phyloP scores from a whole-genome alignment of 768 basidiomycete species.

The Boletus rubropictus region DNA sequence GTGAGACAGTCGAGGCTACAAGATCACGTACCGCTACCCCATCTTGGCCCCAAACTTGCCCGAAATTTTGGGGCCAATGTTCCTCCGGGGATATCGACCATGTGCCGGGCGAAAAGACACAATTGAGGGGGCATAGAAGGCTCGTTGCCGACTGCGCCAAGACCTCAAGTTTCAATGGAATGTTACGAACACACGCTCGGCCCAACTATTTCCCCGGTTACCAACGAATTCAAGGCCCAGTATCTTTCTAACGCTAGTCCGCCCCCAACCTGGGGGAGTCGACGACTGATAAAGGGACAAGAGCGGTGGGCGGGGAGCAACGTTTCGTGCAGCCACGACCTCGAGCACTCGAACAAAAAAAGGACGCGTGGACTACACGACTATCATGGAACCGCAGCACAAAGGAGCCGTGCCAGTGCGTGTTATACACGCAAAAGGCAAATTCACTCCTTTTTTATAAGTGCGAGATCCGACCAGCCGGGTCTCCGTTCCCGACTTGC shows the following conservation, averaged over 20 bases:
- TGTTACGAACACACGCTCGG: background rate
- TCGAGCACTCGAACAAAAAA: background rate
- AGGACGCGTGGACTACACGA: constrained; percentile 45
- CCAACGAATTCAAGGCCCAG: background rate
- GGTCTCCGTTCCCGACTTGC: constrained; percentile 65
- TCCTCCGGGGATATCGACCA: constrained; percentile 6
- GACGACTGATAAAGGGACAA: background rate
- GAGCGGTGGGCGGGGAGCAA: constrained; percentile 1
- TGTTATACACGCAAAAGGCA: constrained; percentile 45
- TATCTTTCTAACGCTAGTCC: background rate
- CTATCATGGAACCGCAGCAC: constrained; percentile 65
- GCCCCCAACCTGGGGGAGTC: background rate
- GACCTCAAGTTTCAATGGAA: background rate
- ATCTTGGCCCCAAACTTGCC: background rate
- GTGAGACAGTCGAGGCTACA: background rate
- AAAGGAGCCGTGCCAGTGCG: constrained; percentile 74
- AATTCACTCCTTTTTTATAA: constrained; percentile 71
- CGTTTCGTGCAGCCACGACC: constrained; percentile 10
- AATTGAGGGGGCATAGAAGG: background rate
- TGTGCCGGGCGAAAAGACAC: background rate
- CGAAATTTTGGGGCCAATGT: background rate
- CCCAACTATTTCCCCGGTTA: background rate
- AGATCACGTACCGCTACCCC: constrained; percentile 6
- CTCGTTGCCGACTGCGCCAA: background rate
- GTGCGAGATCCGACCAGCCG: constrained; percentile 77